Base-by-base conservation (phyloP, 352 stramenopile genomes). In the Phytophthora agathidicida region DNA sequence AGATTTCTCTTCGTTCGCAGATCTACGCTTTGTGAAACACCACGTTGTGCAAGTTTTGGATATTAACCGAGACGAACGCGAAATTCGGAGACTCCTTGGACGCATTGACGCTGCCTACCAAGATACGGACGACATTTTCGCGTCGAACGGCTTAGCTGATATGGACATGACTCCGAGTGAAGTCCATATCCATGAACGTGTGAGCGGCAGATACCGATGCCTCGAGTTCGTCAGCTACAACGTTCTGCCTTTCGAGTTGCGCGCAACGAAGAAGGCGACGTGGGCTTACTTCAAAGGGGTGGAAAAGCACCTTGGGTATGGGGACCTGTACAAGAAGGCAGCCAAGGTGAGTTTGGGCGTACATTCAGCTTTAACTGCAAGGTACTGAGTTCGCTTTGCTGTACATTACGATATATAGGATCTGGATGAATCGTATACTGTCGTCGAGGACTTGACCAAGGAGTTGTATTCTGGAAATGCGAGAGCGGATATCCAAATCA, bases 231-330 rank as follows among this genome's bases (percentile, higher is more conserved):
- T 65, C 22, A 60, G 43, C 11, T 54, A 47, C 35, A 75, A 69
- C 10, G n/a, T 73, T 23, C 38, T 79, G 30, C 66, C 66, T 23
- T 79, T 79, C 22, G 62, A 62, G 9, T 31, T 71, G 22, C 38
- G 54, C 9, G 42, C 51, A 5, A 66, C 66, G 1, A 55, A 27
- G 2, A 42, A 68, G 1, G 62, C 53, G 8, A 66, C 70, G 5
- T 76, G 70, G 69, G n/a, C 59, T 10, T 56, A 79, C 41, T 73
- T 74, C 39, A 60, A 57, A 33, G 65, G 65, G 0, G 45, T 69
- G 0, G 36, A 71, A 3, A 59, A 69, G 16, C 64, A 73, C 8
- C 19, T 44, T 7, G 45, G 55, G 13, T 60, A 68, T 27, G 60
- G 71, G 0, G 61, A 43, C 17, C 42, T 75, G 9, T 65, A 64